Base-by-base conservation (phyloP, 306 rosid genomes). In the Casuarina glauca region DNA sequence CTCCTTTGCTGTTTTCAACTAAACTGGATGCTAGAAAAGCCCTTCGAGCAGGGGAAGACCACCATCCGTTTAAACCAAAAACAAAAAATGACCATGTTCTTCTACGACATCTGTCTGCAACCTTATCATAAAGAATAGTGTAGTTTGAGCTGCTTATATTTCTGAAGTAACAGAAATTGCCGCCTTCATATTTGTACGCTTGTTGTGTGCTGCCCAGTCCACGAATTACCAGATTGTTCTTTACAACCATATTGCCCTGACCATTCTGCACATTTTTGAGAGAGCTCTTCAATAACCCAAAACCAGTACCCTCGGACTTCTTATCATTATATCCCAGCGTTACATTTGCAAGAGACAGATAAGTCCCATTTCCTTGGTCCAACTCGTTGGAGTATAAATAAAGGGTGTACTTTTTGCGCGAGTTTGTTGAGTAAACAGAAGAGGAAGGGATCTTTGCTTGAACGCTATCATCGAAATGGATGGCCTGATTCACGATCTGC, bases 61-160 rank as follows among this genome's bases (percentile, higher is more conserved):
- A 48, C 61, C 36, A 60, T 73, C 51, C 80, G 63, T 78, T 3
- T 73, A 80, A 69, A 10, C 85, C 63, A 78, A 72, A 35, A 80
- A 75, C 80, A 36, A 20, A 16, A 48, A 13, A 32, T 63, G 84
- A 57, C 32, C 46, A 70, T 5, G 36, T 55, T 78, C 69, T 80
- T 69, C 69, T 75, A 66, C 35, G 60, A 86, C 99, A 96, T 2
- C 57, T 72, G 58, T 76, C 38, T 41, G 63, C 78, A 35, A 83
- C 89, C 80, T 75, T n/a, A 80, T 95, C 99, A 54, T 88, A 81
- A 9, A 90, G 87, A 76, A 92, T 86, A 20, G 95, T 89, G 79
- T 83, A 93, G 82, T 95, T 87, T 63, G 91, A 89, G 86, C 96
- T 85, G 75, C 96, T 93, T 26, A 93, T 78, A 81, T 87, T 87